Percentiles rank a stretch among this genome's conserved stretches.
phyloP scores from a whole-genome alignment of 2,329 filamentous ascomycete genomes.

The Apiospora kogelbergensis region DNA sequence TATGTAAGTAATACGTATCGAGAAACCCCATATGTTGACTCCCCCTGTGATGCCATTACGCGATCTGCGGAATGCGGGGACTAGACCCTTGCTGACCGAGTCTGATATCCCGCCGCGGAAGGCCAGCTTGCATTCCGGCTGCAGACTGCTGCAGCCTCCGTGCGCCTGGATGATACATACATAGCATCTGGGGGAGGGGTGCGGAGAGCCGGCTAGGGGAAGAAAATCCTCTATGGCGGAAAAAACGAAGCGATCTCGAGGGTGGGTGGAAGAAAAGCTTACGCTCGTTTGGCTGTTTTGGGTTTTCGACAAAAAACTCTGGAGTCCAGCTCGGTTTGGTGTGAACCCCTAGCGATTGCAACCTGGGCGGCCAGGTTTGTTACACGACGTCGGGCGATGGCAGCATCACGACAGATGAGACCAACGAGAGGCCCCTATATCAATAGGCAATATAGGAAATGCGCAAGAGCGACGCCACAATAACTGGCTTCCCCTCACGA shows the following conservation, averaged over 20 bases:
- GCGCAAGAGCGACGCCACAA: conserved; percentile 4
- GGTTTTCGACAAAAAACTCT: not conserved
- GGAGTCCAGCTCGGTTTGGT: not conserved
- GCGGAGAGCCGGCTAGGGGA: not conserved
- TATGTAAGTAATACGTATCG: not conserved
- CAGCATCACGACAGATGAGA: not conserved
- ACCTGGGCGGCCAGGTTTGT: not conserved
- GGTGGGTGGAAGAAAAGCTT: not conserved
- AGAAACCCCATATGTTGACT: not conserved
- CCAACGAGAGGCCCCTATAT: not conserved
- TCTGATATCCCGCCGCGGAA: conserved; percentile 7
- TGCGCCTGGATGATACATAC: not conserved
- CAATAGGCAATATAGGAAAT: not conserved
- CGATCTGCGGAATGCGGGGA: not conserved
- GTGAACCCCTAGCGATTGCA: not conserved
- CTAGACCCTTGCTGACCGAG: conserved; percentile 6
- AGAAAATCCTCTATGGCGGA: not conserved
- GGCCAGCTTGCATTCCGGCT: conserved; percentile 5
- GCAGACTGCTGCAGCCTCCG: not conserved
- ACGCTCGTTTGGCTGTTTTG: not conserved
- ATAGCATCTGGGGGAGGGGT: not conserved
- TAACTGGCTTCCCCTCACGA: not conserved
- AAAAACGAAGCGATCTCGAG: not conserved
- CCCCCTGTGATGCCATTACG: not conserved
- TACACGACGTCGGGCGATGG: not conserved